These are phyloP conservation scores for Begonia masoniana DNA, from an alignment of 306 rosid species.

Conservation along the genomic window DNA sequence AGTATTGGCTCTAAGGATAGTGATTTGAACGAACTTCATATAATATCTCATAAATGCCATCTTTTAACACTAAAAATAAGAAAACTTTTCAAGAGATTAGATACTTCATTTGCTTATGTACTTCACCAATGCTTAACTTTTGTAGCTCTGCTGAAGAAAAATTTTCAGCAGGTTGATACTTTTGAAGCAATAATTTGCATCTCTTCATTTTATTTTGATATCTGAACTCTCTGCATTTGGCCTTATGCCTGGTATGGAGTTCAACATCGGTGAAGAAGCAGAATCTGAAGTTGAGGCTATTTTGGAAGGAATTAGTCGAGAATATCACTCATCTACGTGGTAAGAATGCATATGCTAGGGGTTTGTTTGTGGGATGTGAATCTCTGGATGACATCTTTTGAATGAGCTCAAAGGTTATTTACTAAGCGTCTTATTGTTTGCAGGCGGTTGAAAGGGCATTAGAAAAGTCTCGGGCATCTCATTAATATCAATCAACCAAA, in stretches of 20 bases:
- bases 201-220: constrained; percentile 9
- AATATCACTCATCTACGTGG: constrained; percentile 70
- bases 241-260: constrained; percentile 23
- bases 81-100: too few species aligned
- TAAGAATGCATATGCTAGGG: constrained; percentile 91
- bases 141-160: too few species aligned
- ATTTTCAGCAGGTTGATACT: too few species aligned
- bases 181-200: constrained; percentile 43
- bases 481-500: constrained; percentile 27
- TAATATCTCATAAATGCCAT: too few species aligned
- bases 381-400: constrained; percentile 57
- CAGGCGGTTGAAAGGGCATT: constrained; percentile 85
- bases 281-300: constrained; percentile 48
- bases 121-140: too few species aligned
- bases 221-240: neutral
- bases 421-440: constrained; percentile 10
- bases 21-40: too few species aligned
- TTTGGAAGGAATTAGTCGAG: constrained; percentile 54
- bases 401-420: neutral
- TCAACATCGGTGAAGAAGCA: constrained; percentile 36
- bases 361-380: constrained; percentile 94
- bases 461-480: constrained; percentile 70
- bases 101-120: too few species aligned
- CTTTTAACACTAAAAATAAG: too few species aligned
- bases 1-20: too few species aligned